Conservation (phyloP, 495 filamentous ascomycete species). For the Astrothelium macrocarpum region DNA sequence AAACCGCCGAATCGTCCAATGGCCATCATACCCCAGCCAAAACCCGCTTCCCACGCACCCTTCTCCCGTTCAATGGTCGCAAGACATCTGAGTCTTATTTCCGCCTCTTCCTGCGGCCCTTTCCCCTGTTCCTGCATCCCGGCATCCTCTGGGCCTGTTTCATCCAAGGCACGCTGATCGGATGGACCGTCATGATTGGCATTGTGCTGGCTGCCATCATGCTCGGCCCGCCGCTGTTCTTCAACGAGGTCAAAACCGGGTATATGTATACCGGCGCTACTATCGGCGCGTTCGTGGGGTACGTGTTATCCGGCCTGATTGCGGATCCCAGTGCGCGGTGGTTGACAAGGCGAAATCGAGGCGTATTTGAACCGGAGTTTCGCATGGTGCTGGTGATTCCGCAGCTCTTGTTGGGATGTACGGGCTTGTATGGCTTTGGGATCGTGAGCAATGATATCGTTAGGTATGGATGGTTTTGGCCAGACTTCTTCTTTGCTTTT, state of each 20-base stretch:
- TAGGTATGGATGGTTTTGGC: constrained; percentile 59
- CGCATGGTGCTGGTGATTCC: constrained; percentile 71
- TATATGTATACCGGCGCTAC: constrained; percentile 87
- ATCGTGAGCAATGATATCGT: constrained; percentile 49
- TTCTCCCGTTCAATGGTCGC: constrained; percentile 70
- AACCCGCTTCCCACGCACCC: constrained; percentile 11
- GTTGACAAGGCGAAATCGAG: constrained; percentile 65
- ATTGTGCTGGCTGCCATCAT: constrained; percentile 79
- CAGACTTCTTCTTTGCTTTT: constrained; percentile 61
- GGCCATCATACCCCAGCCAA: not conserved
- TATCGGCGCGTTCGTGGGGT: constrained; percentile 69
- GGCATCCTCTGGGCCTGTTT: constrained; percentile 84
- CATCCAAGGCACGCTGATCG: constrained; percentile 83
- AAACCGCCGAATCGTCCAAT: constrained; percentile 11
- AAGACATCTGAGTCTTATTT: constrained; percentile 58
- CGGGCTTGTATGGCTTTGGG: constrained; percentile 80
- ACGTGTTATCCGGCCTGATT: constrained; percentile 60
- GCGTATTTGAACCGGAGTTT: constrained; percentile 88
- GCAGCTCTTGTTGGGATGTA: constrained; percentile 64
- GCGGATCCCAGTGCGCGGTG: constrained; percentile 60
- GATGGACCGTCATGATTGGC: constrained; percentile 92
- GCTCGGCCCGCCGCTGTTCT: constrained; percentile 68
- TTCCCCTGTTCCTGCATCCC: constrained; percentile 65
- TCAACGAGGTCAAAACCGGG: constrained; percentile 69
- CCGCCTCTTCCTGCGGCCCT: constrained; percentile 52